A percentile compares a stretch with the other conserved stretches of the same genome.
Evolutionary conservation across 1,284 basidiomycete species (phyloP).

Genomic region (Melanopsichium pennsylvanicum): DNA sequence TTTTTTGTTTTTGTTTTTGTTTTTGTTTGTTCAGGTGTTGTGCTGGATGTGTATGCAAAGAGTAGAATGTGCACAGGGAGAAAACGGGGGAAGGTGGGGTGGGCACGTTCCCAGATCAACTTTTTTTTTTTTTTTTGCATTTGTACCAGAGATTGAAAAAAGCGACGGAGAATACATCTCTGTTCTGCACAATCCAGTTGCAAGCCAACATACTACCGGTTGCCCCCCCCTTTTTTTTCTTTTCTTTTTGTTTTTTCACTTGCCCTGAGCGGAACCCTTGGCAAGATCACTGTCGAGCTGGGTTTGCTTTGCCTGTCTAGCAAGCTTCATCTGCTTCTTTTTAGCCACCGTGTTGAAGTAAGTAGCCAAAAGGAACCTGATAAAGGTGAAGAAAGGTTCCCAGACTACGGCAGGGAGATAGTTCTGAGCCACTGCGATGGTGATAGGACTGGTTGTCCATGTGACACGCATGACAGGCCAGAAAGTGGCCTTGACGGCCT

Average conservation of each 20-base stretch:
- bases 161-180: too few species aligned
- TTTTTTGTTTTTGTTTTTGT: not conserved
- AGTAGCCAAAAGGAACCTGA: conserved; percentile 51
- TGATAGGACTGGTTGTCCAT: conserved; percentile 78
- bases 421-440: conserved; percentile 77
- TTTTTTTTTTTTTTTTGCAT: too few species aligned
- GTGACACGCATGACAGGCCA: conserved; percentile 77
- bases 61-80: too few species aligned
- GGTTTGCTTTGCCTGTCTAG: conserved; percentile 27
- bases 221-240: too few species aligned
- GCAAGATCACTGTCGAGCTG: conserved; percentile 39
- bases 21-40: too few species aligned
- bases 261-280: conserved; percentile 50
- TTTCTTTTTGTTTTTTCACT: conserved; percentile 14
- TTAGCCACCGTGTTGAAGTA: conserved; percentile 60
- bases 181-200: too few species aligned
- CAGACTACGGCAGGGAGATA: conserved; percentile 72
- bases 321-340: conserved; percentile 60
- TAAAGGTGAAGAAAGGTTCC: conserved; percentile 58
- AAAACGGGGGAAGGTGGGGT: too few species aligned
- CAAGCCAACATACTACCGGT: too few species aligned
- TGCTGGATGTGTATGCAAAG: too few species aligned
- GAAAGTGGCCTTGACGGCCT: conserved; percentile 79
- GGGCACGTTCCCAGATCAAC: too few species aligned
- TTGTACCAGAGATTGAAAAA: too few species aligned